Evolutionary conservation across 495 filamentous ascomycete species (phyloP).

Genomic region (Podospora bellae-mahoneyi): DNA sequence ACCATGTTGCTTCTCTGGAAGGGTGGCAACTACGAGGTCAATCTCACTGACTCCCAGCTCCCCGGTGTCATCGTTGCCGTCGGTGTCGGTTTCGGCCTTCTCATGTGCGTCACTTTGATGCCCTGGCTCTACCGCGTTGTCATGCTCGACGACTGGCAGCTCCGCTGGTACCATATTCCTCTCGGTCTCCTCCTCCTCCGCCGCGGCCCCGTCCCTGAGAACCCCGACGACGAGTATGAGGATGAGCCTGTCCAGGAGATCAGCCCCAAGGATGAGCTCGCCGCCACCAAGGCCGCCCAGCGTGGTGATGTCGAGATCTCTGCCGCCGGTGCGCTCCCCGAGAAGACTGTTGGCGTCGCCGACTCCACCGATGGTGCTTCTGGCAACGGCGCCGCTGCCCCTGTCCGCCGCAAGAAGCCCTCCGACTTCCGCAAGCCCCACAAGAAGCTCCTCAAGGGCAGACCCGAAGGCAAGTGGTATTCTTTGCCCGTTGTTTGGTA

Average conservation of each 20-base stretch:
- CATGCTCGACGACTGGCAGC: constrained; percentile 51
- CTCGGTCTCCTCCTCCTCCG: constrained; percentile 54
- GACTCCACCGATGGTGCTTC: constrained; percentile 12
- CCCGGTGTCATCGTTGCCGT: constrained; percentile 57
- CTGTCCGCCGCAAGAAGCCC: constrained; percentile 7
- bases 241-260: constrained; percentile 56
- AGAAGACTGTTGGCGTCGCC: constrained; percentile 18
- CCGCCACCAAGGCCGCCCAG: constrained; percentile 27
- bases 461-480: constrained; percentile 39
- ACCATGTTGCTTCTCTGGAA: constrained; percentile 64
- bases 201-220: constrained; percentile 48
- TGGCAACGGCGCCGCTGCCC: constrained; percentile 2
- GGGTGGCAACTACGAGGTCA: constrained; percentile 43
- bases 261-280: constrained; percentile 47
- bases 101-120: constrained; percentile 57
- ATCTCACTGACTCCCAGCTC: constrained; percentile 43
- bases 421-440: constrained; percentile 4
- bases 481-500: constrained; percentile 40
- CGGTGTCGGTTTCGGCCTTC: constrained; percentile 50
- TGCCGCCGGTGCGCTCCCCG: constrained; percentile 6
- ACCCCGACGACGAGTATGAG: constrained; percentile 36
- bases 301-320: constrained; percentile 21
- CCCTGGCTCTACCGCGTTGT: constrained; percentile 61
- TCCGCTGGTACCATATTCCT: constrained; percentile 57
- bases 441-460: constrained; percentile 35